Percentiles rank a stretch among this genome's conserved stretches.
Evolutionary conservation across 345 rosid species (phyloP).

Genomic region (Euclidium syriacum): DNA sequence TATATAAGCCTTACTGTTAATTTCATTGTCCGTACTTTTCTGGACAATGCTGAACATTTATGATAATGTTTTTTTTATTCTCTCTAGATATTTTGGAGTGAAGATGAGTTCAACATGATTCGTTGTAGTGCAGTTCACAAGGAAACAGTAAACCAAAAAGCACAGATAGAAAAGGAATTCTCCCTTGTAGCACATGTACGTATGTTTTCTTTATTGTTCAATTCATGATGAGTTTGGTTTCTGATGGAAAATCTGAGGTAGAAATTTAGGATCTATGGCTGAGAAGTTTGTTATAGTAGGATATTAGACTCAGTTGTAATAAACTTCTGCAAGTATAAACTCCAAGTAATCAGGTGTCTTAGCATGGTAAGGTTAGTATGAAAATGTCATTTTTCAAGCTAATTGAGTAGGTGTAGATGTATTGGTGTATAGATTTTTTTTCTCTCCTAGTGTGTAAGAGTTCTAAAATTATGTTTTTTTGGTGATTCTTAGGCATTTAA

Average conservation of each 20-base stretch:
- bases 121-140: constrained; percentile 50
- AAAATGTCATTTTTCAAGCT: not conserved
- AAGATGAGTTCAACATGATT: constrained; percentile 66
- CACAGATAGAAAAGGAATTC: constrained; percentile 51
- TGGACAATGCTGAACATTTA: not conserved
- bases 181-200: constrained; percentile 43
- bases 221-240: not conserved
- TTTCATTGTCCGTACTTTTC: not conserved
- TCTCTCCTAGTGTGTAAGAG: not conserved
- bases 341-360: not conserved
- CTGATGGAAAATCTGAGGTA: not conserved
- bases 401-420: not conserved
- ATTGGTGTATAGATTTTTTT: not conserved
- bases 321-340: not conserved
- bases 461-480: not conserved
- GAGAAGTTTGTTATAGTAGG: not conserved
- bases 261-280: too few species aligned
- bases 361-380: not conserved
- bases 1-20: not conserved
- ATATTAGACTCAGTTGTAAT: not conserved
- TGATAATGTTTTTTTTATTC: not conserved
- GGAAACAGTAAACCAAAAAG: constrained; percentile 60
- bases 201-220: not conserved
- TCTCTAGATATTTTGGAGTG: constrained; percentile 70
- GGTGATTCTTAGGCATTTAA: constrained; percentile 44